Base-by-base conservation (phyloP, 192 early-diverging fungal genomes). In the Funneliformis mosseae region DNA sequence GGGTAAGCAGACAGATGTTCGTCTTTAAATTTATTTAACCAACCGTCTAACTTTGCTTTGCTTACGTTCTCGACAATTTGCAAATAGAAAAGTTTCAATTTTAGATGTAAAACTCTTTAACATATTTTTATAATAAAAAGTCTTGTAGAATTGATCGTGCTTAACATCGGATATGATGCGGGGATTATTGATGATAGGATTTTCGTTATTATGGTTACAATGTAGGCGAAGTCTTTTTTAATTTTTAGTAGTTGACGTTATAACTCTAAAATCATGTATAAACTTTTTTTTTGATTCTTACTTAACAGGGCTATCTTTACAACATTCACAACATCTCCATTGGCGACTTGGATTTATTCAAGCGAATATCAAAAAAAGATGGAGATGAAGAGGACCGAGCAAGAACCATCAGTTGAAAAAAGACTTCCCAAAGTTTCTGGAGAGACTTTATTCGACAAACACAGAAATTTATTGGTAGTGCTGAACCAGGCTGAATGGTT, bases 141-240 rank as follows among this genome's bases (percentile, higher is more conserved):
- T 61, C 88, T 99, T 39, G 95, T 99, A 18, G 97, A 99, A 85
- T 87, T 99, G 10, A 97, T 98, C 78, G 95, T 99, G 45, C 89
- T 99, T 16, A 99, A 99, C 85, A 92, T 99, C 76, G 97, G 97
- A 10, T 88, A 93, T 80, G 86, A 95, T 61, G 94, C 96, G 0
- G 90, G 91, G 4, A 94, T 98, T 27, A 93, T 98, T 73, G 92
- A 93, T 62, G 90, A 39, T 59, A 80, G 63, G 76, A 84, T 89
- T 42, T 89, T 89, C 82, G 87, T 84, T 16, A 87, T 90, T 69
- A 85, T 90, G 87, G 88, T 89, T 1, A 78, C 85, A 7, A 88
- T 88, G 88, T 85, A 84, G 80, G 83, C 80, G n/a, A 82, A 5
- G 10, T 33, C 21, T 41, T 27, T 48, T 12, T 48, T 12, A 12